Base-by-base conservation (phyloP, 2,329 filamentous ascomycete genomes). In the Fusarium austroafricanum region DNA sequence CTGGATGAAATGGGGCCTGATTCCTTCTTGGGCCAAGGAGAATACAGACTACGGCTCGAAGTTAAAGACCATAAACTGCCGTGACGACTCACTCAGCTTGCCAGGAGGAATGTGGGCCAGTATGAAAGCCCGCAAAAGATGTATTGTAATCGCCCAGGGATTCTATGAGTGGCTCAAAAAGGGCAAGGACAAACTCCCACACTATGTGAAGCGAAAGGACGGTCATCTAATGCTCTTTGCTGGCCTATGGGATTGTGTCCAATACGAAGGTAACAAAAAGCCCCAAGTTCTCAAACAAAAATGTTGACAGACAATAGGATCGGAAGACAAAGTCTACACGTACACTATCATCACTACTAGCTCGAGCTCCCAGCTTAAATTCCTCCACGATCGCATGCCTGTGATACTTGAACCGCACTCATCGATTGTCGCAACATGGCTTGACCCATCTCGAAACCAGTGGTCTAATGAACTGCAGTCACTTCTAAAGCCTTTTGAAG, bases 151-250 rank as follows among this genome's bases (percentile, higher is more conserved):
- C 8, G 94, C 92, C 11, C 91, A 97, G 78, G 96, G 96, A 2
- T 99, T 98, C 79, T 99, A 93, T 75, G 96, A 99, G 79, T 98
- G 96, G 96, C 82, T 96, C 61, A 95, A 95, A 79, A 92, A 90
- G 73, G 90, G 73, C 54, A 84, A 92, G 71, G 91, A 96, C 54
- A 96, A 93, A 79, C 81, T 95, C 3, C 95, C 96, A 12, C 89
- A 98, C 78, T 97, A 89, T 73, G 87, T 93, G 21, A 94, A 90
- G 79, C 85, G 94, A 28, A 92, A 89, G 71, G 95, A 98, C 76
- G 92, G 92, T 0, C 86, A 89, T 71, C 80, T 97, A 72, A 92
- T 97, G 90, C 95, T 89, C 73, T 90, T 98, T 73, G 95, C 95
- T 12, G 96, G 95, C 0, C 79, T 99, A 6, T 99, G 94, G 93